Conservation (phyloP, 441 rosid genomes). For the Gossypium schwendimanii region DNA sequence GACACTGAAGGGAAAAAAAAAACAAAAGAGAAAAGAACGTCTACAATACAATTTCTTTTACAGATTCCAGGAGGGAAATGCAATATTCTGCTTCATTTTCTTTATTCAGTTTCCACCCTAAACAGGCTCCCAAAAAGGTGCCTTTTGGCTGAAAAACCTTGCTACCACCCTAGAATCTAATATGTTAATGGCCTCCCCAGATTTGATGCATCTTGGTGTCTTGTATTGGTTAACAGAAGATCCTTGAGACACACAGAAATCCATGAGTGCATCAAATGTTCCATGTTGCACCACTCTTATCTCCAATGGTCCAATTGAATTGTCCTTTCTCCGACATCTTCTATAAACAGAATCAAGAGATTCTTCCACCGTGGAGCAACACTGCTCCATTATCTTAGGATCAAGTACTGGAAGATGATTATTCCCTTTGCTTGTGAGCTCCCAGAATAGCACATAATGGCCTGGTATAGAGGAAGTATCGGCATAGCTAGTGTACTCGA, state of each 20-base stretch:
- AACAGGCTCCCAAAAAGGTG: constrained; percentile 73
- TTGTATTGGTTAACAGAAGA: constrained; percentile 87
- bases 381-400: constrained; percentile 47
- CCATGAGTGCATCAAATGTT: constrained; percentile 77
- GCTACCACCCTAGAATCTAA: constrained; percentile 59
- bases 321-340: constrained; percentile 66
- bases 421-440: constrained; percentile 44
- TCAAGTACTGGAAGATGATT: constrained; percentile 33
- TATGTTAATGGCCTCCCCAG: constrained; percentile 46
- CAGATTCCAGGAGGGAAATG: neutral
- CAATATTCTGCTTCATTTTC: neutral
- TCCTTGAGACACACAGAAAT: constrained; percentile 64
- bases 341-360: constrained; percentile 69
- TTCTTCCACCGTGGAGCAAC: constrained; percentile 75
- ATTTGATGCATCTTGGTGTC: constrained; percentile 79
- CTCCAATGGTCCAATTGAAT: constrained; percentile 74
- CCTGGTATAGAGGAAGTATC: constrained; percentile 75
- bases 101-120: constrained; percentile 18
- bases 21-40: neutral
- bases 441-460: constrained; percentile 84
- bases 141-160: constrained; percentile 52
- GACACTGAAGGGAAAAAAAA: neutral
- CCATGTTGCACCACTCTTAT: constrained; percentile 67
- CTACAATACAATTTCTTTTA: neutral
- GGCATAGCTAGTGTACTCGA: constrained; percentile 75